Conservation (phyloP, 2,329 filamentous ascomycete genomes). For the Pseudogymnoascus sp. region DNA sequence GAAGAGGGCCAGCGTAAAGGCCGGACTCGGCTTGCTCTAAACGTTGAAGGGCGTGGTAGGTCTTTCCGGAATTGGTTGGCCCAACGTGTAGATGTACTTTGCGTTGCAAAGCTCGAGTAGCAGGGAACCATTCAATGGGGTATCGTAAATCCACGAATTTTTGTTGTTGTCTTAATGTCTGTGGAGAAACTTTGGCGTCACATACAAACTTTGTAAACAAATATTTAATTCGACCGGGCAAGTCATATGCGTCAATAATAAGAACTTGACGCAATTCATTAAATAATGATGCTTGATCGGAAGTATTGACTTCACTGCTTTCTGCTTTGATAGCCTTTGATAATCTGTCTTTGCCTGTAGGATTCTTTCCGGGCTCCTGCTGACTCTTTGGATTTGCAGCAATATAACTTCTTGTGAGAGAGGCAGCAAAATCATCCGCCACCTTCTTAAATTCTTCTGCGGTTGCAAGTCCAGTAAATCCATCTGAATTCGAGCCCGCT, state of each 20-base stretch:
- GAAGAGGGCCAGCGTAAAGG: constrained; percentile 82
- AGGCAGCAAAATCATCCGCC: constrained; percentile 14
- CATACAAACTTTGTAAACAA: constrained; percentile 59
- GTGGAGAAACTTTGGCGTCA: constrained; percentile 46
- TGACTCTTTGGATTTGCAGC: constrained; percentile 13
- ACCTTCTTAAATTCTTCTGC: constrained; percentile 9
- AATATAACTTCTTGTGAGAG: constrained; percentile 14
- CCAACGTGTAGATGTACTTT: constrained; percentile 89
- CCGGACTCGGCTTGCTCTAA: constrained; percentile 68
- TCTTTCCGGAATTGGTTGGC: constrained; percentile 97
- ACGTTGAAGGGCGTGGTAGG: constrained; percentile 82
- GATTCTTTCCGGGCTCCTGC: background rate
- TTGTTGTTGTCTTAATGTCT: constrained; percentile 39
- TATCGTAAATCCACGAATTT: constrained; percentile 74
- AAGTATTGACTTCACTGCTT: constrained; percentile 12
- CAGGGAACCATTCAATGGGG: constrained; percentile 87
- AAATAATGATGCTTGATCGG: background rate
- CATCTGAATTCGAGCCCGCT: background rate
- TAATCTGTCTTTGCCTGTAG: background rate
- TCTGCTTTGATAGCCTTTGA: constrained; percentile 8
- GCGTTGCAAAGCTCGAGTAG: constrained; percentile 68
- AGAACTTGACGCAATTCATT: background rate
- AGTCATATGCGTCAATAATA: constrained; percentile 39
- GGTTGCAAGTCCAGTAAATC: constrained; percentile 8
- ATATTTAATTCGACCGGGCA: constrained; percentile 51